Conservation (phyloP, 768 basidiomycete genomes). For the Auriculariales sp. region DNA sequence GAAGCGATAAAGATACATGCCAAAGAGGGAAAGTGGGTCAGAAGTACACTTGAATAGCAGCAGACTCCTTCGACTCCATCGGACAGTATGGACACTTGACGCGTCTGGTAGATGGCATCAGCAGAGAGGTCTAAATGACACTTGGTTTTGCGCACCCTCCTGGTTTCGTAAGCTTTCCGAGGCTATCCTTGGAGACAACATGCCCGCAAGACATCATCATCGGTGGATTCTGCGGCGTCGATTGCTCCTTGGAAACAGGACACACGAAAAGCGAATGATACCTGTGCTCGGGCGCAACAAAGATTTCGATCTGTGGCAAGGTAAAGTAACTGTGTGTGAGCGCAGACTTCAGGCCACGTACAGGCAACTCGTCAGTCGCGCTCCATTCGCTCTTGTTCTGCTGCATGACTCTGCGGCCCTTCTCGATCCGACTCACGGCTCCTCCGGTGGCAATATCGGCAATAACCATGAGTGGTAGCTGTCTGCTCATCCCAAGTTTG, state of each 20-base stretch:
- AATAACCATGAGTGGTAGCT: conserved; percentile 76
- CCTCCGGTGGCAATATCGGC: conserved; percentile 90
- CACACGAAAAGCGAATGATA: conserved; percentile 98
- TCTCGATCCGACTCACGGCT: conserved; percentile 83
- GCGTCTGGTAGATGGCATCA: conserved; percentile 32
- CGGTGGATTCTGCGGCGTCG: conserved; percentile 83
- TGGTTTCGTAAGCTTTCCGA: conserved; percentile 78
- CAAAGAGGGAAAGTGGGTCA: conserved; percentile 14
- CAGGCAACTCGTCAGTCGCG: conserved; percentile 78
- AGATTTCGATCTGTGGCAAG: conserved; percentile 73
- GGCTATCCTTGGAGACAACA: conserved; percentile 83
- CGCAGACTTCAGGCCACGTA: conserved; percentile 15
- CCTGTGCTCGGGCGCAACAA: conserved; percentile 67
- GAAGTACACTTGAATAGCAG: conserved; percentile 54
- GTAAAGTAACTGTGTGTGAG: conserved; percentile 6
- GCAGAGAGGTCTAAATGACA: conserved; percentile 3
- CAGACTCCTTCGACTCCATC: conserved; percentile 44
- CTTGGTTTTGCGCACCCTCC: conserved; percentile 45
- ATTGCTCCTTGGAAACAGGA: conserved; percentile 95
- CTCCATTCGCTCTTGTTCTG: conserved; percentile 90
- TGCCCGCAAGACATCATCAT: conserved; percentile 98
- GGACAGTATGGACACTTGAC: conserved; percentile 98
- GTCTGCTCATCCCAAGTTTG: conserved; percentile 74
- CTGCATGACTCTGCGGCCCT: conserved; percentile 85
- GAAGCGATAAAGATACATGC: too few relatives aligned